Evolutionary conservation across 2,329 filamentous ascomycete species (phyloP).

Genomic region (Trichoderma simmonsii): DNA sequence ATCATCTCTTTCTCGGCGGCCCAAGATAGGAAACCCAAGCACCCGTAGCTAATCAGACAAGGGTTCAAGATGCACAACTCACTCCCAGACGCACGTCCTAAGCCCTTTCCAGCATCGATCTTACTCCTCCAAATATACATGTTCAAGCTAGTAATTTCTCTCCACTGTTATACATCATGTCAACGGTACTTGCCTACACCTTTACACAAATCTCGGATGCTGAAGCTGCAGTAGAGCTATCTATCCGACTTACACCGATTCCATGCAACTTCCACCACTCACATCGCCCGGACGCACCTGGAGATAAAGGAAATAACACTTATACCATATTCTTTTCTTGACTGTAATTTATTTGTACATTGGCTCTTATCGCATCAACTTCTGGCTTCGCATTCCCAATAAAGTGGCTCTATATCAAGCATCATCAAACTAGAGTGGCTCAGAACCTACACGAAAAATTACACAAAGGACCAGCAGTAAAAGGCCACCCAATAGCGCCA

Average conservation of each 20-base stretch:
- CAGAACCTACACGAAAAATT: neutral
- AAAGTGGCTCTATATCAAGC: neutral
- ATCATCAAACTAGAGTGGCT: neutral
- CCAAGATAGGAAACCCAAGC: neutral
- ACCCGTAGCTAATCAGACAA: neutral
- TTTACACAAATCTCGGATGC: neutral
- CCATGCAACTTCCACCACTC: neutral
- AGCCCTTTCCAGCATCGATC: neutral
- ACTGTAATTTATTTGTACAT: neutral
- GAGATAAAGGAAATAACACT: neutral
- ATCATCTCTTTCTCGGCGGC: neutral
- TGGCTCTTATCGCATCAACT: neutral
- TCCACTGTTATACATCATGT: neutral
- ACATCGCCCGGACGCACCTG: neutral
- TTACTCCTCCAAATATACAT: neutral
- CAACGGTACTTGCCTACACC: neutral
- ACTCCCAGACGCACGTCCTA: neutral
- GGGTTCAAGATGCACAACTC: neutral
- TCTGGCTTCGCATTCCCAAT: neutral
- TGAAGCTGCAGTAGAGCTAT: neutral
- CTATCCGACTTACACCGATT: neutral
- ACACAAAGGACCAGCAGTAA: too few species aligned
- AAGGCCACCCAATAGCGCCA: neutral
- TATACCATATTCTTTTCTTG: neutral
- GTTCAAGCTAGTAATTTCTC: neutral